Conservation (phyloP, 306 rosid species). For the Hippophae gyantsensis region DNA sequence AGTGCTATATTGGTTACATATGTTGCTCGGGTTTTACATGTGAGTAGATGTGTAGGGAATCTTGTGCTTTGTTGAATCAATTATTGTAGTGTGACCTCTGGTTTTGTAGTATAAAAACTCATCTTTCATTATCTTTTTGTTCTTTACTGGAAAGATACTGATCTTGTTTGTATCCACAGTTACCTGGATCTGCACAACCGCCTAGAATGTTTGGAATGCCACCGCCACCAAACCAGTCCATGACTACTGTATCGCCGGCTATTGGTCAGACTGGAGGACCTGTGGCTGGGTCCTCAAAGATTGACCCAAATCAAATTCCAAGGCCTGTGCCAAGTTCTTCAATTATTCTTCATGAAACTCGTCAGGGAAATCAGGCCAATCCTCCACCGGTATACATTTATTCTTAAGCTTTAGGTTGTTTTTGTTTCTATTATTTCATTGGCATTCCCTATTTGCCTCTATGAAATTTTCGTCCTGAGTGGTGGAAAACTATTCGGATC, state of each 20-base stretch:
- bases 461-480: conserved; percentile 17
- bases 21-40: neutral
- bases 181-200: conserved; percentile 54
- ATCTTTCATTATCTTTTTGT: too few species aligned
- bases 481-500: conserved; percentile 12
- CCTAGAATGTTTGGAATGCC: conserved; percentile 95
- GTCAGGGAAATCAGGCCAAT: conserved; percentile 83
- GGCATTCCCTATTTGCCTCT: neutral
- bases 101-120: too few species aligned
- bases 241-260: conserved; percentile 78
- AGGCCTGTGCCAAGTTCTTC: conserved; percentile 80
- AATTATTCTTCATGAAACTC: conserved; percentile 72
- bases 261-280: conserved; percentile 89
- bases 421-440: neutral
- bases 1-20: neutral
- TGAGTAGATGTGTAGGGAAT: neutral
- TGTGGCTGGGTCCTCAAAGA: conserved; percentile 71
- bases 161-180: conserved; percentile 20
- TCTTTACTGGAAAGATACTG: too few species aligned
- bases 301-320: conserved; percentile 98
- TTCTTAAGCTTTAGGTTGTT: neutral
- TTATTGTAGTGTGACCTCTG: too few species aligned
- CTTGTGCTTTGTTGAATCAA: conserved; percentile 3
- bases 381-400: conserved; percentile 71
- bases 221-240: conserved; percentile 78